Evolutionary conservation across 495 filamentous ascomycete species (phyloP), one percentile per base, ranked within the genome.

Genomic region (Hypoxylon subgilvum): DNA sequence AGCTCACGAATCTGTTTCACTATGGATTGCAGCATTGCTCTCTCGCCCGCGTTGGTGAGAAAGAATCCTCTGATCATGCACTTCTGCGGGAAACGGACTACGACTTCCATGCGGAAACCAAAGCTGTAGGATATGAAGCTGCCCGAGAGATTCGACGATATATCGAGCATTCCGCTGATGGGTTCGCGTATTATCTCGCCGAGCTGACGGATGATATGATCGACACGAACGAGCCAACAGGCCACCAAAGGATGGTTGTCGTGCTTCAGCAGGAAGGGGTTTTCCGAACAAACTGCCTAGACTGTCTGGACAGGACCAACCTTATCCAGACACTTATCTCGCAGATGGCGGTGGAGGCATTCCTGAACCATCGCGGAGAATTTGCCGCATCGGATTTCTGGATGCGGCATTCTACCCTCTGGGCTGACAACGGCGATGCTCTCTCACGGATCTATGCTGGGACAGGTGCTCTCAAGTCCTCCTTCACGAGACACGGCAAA

Each of bases 391-490:
- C 87, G 1, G 94, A 97, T 66, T 88, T 97, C 62, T 93, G 92
- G 85, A 85, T 89, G 70, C 79, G 91, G 27, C 94, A 98, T 73
- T 91, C 90, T 22, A 91, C 82, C 52, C 77, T 98, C 1, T 98
- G 94, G 94, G 94, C 94, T n/a, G 94, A 98, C 70, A 97, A 97
- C 76, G 94, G 94, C 22, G 94, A 98, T 77, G 86, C 91, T 10
- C 74, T 98, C 18, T 96, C 92, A 1, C 89, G 90, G 66, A 97
- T 97, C 14, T 98, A 98, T 71, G 95, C 94, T 6, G 94, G 94
- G 27, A 98, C 94, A 6, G 94, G 95, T 1, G 94, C 94, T 42
- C 76, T 98, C 31, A 97, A 96, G 65, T 91, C 90, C 7, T 97
- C 93, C 0, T 98, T 95, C 63, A 98, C 94, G n/a, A 81, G 94